A percentile compares a stretch with the other conserved stretches of the same genome.
Conservation (phyloP, 345 rosid species). For the Dipteronia dyeriana region DNA sequence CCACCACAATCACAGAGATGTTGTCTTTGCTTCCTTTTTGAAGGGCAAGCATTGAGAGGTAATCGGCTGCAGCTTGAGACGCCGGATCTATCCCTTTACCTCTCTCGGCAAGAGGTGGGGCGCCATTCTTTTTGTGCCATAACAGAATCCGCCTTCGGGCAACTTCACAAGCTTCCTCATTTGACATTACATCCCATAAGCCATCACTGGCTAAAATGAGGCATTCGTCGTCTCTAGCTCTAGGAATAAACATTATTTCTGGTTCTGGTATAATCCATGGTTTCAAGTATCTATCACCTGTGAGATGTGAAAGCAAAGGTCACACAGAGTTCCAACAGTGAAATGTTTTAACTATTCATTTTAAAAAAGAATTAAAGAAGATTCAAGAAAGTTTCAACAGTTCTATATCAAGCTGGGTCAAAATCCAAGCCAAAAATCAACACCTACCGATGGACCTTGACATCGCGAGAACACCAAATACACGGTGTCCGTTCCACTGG, state of each 20-base stretch:
- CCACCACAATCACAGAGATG: conserved; percentile 80
- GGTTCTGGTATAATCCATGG: conserved; percentile 82
- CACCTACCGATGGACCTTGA: conserved; percentile 88
- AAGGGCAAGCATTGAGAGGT: conserved; percentile 67
- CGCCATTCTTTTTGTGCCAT: conserved; percentile 80
- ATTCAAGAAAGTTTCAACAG: neutral
- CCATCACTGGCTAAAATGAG: conserved; percentile 76
- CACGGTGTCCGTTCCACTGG: conserved; percentile 93
- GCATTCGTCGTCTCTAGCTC: conserved; percentile 72
- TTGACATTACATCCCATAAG: conserved; percentile 74
- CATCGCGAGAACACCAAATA: conserved; percentile 96
- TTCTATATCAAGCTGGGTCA: neutral
- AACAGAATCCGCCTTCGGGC: conserved; percentile 67
- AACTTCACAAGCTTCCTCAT: conserved; percentile 70
- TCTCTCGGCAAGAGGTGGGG: conserved; percentile 48
- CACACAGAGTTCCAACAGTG: neutral
- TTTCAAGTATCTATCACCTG: conserved; percentile 75
- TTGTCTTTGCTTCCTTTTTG: conserved; percentile 90
- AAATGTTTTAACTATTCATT: neutral
- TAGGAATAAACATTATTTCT: conserved; percentile 59
- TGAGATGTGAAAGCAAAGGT: neutral
- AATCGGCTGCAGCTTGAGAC: conserved; percentile 80
- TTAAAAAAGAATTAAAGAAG: neutral
- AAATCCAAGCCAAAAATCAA: neutral
- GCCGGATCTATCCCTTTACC: conserved; percentile 74